phyloP scores from a whole-genome alignment of 2,329 filamentous ascomycete species.

The Cercospora beticola region DNA sequence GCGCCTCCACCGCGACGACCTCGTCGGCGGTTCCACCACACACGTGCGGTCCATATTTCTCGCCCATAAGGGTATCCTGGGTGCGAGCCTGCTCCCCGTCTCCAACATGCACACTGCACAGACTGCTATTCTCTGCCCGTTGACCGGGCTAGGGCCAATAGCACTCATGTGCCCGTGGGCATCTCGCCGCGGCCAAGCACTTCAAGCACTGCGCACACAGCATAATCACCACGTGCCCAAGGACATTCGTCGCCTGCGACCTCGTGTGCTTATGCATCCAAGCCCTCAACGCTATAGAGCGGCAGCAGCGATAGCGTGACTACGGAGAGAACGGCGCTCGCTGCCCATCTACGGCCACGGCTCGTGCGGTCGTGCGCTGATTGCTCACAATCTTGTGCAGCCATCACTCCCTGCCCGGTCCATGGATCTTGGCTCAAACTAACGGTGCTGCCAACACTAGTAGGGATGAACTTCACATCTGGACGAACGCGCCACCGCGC shows the following conservation, averaged over 20 bases:
- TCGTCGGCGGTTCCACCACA: not conserved
- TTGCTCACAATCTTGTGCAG: not conserved
- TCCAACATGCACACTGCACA: not conserved
- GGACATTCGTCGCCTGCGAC: not conserved
- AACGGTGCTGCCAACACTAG: not conserved
- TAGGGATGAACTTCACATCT: not conserved
- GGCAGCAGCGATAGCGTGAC: not conserved
- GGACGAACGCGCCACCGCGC: not conserved
- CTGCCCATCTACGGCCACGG: not conserved
- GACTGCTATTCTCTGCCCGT: no score
- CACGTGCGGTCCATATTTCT: not conserved
- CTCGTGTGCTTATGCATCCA: not conserved
- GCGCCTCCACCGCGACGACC: not conserved
- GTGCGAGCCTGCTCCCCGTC: not conserved
- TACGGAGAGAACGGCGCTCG: not conserved
- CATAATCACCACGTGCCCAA: not conserved
- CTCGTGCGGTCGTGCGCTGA: not conserved
- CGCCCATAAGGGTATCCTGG: not conserved
- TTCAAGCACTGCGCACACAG: not conserved
- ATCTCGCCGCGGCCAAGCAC: not conserved
- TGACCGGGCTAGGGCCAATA: no score
- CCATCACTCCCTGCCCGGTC: not conserved
- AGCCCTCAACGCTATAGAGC: not conserved
- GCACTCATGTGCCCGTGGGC: no score
- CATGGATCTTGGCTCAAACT: not conserved